phyloP scores from a whole-genome alignment of 2,329 filamentous ascomycete genomes.

The Curvularia hawaiiensis region DNA sequence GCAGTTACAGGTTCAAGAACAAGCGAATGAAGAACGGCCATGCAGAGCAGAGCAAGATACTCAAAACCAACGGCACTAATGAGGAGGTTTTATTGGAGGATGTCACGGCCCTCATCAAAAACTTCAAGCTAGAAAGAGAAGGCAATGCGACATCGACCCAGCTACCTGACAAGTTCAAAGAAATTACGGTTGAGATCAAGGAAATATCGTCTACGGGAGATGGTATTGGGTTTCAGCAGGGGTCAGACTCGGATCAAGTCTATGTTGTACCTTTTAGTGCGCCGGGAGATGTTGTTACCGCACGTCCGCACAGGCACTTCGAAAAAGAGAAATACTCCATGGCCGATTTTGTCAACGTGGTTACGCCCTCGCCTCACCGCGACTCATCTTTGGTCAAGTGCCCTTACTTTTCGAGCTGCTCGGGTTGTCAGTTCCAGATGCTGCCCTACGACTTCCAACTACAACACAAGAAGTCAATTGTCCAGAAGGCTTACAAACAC shows the following conservation, averaged over 20 bases:
- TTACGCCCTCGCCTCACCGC: slow-evolving; percentile 73
- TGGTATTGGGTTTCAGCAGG: slow-evolving; percentile 75
- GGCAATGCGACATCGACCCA: slow-evolving; percentile 16
- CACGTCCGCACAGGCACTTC: slow-evolving; percentile 78
- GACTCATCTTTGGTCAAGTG: slow-evolving; percentile 80
- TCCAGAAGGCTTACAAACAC: slow-evolving; percentile 90
- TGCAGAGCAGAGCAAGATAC: slow-evolving; percentile 40
- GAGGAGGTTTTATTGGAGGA: slow-evolving; percentile 57
- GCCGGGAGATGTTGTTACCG: slow-evolving; percentile 80
- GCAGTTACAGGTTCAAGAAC: slow-evolving; percentile 49
- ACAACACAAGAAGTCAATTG: slow-evolving; percentile 78
- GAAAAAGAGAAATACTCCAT: slow-evolving; percentile 69
- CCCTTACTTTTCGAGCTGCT: slow-evolving; percentile 85
- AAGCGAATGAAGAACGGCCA: slow-evolving; percentile 55
- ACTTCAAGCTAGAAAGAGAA: slow-evolving; percentile 34
- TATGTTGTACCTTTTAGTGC: slow-evolving; percentile 89
- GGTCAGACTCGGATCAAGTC: slow-evolving; percentile 66
- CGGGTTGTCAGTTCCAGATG: slow-evolving; percentile 97
- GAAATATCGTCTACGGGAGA: slow-evolving; percentile 91
- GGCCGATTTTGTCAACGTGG: slow-evolving; percentile 81
- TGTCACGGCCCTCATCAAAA: slow-evolving; percentile 50
- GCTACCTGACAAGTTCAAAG: slow-evolving; percentile 70
- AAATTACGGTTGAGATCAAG: slow-evolving; percentile 81
- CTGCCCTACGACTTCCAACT: slow-evolving; percentile 87
- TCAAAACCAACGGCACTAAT: slow-evolving; percentile 52